Conservation (phyloP, 208 protist species). For the Crithidia fasciculata region DNA sequence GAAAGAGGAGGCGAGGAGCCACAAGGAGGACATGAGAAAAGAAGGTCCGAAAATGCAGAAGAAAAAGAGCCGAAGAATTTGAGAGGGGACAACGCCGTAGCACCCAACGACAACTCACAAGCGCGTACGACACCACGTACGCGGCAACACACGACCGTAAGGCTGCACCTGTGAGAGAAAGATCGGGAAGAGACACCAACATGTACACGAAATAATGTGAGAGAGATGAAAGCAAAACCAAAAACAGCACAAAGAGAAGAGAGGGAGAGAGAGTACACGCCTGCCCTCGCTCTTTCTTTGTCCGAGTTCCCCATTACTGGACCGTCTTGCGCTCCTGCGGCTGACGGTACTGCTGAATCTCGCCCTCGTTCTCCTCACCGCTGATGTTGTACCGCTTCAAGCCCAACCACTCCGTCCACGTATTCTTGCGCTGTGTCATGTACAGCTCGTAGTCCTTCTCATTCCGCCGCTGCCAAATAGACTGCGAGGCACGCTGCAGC, state of each 20-base stretch:
- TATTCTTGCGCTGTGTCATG: conserved; percentile 90
- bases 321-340: conserved; percentile 16
- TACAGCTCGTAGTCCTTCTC: conserved; percentile 86
- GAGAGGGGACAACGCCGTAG: background rate
- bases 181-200: too few relatives aligned
- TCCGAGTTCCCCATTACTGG: background rate
- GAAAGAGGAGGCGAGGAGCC: background rate
- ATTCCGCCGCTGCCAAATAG: conserved; percentile 85
- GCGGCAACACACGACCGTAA: too few relatives aligned
- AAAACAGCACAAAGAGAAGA: background rate
- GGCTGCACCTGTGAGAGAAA: too few relatives aligned
- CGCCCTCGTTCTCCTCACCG: conserved; percentile 75
- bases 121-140: too few relatives aligned
- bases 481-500: conserved; percentile 73
- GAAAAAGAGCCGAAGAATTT: background rate
- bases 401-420: conserved; percentile 82
- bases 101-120: too few relatives aligned
- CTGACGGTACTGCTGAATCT: conserved; percentile 76
- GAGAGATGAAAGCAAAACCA: background rate
- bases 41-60: background rate
- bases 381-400: conserved; percentile 90
- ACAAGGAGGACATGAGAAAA: background rate
- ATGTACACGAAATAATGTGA: too few relatives aligned
- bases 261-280: background rate
- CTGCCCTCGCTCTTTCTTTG: background rate